Conservation (phyloP, 495 filamentous ascomycete species). For the Xylaria sp. region DNA sequence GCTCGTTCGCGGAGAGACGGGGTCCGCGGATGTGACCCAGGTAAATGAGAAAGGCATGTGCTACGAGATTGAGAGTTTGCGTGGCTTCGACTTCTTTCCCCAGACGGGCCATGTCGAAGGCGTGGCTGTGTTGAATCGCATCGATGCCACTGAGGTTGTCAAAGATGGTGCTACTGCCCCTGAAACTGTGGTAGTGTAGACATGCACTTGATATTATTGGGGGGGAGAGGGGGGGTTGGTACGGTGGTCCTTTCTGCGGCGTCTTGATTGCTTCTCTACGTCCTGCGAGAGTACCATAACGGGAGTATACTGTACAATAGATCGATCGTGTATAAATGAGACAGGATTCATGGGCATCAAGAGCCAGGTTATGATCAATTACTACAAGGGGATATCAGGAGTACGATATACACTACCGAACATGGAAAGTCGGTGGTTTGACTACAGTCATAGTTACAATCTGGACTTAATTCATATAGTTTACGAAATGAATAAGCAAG, state of each 20-base stretch:
- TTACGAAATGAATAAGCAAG: not conserved
- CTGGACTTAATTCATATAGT: not conserved
- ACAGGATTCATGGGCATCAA: not conserved
- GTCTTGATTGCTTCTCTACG: not conserved
- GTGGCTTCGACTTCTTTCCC: slow-evolving; percentile 97
- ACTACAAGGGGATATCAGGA: not conserved
- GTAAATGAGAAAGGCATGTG: slow-evolving; percentile 55
- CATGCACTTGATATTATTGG: not conserved
- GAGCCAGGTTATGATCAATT: not conserved
- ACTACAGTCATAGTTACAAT: not conserved
- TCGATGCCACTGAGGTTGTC: slow-evolving; percentile 33
- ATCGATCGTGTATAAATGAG: not conserved
- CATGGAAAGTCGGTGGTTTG: not conserved
- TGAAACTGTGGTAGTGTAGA: not conserved
- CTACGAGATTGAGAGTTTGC: slow-evolving; percentile 90
- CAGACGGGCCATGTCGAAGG: slow-evolving; percentile 98
- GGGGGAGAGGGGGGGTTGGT: no score
- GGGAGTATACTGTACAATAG: not conserved
- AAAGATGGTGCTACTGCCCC: not conserved
- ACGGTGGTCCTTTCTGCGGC: not conserved
- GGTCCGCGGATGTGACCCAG: slow-evolving; percentile 9
- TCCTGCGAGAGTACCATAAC: not conserved
- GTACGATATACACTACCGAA: not conserved
- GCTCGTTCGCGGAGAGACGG: slow-evolving; percentile 69
- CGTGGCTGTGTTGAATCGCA: slow-evolving; percentile 76